A percentile compares a stretch with the other conserved stretches of the same genome.
Conservation (phyloP, 768 basidiomycete genomes). For the Pleurotus sapidus region DNA sequence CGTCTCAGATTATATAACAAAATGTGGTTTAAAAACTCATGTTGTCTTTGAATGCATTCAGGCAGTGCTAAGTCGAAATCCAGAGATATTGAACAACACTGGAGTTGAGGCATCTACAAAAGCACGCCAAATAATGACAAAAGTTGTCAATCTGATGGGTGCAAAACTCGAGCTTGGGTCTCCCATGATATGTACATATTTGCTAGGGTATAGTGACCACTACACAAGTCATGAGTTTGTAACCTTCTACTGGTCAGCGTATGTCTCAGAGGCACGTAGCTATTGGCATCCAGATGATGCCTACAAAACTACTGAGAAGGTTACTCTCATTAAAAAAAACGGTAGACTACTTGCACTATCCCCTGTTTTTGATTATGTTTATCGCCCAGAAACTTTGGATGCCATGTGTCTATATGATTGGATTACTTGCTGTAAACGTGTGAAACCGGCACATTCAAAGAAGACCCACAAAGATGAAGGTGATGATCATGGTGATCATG, state of each 20-base stretch:
- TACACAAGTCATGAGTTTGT: constrained; percentile 28
- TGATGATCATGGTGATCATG: too few species aligned
- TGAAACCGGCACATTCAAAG: too few species aligned
- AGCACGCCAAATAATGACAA: constrained; percentile 6
- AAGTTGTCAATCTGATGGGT: constrained; percentile 22
- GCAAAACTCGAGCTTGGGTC: constrained; percentile 20
- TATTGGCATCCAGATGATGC: neutral
- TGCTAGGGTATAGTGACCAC: constrained; percentile 24
- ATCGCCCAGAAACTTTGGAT: neutral
- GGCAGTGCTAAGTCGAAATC: constrained; percentile 23
- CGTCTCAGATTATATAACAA: constrained; percentile 30
- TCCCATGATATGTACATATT: constrained; percentile 11
- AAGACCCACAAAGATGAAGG: too few species aligned
- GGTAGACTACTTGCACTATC: neutral
- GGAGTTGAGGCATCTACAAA: constrained; percentile 16
- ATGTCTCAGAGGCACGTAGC: constrained; percentile 14
- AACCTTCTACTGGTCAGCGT: constrained; percentile 9
- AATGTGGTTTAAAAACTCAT: neutral
- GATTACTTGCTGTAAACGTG: neutral
- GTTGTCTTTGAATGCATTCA: neutral
- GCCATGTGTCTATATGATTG: neutral
- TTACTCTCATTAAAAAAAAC: neutral
- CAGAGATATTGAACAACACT: constrained; percentile 27
- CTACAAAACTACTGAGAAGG: neutral
- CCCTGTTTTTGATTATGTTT: neutral